Evolutionary conservation across 768 basidiomycete genomes (phyloP), one percentile per base, ranked within the genome.

Genomic region (Lentinula raphanica): DNA sequence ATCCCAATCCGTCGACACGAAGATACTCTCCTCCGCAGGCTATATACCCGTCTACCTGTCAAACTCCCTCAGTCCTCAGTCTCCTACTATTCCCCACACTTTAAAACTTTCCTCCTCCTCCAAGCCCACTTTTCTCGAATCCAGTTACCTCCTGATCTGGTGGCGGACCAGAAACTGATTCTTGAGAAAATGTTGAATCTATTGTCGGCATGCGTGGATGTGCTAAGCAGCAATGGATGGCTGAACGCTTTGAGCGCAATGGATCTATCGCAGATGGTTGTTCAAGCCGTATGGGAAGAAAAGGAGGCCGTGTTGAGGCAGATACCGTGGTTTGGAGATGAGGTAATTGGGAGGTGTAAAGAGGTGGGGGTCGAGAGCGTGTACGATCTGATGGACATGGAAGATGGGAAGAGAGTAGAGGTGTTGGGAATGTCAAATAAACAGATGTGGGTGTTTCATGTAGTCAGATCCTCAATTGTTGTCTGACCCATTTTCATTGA

Each of bases 241-340:
- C 72, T 98, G 65, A 95, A 86, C 66, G 97, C 96, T 0, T 74
- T 98, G 23, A 91, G 94, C 31, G 95, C 95, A 0, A 98, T 98
- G 97, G 96, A 99, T 71, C 73, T 98, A 48, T 92, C 92, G 8
- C 97, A 98, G 71, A 98, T 98, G 96, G 95, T 93, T 71, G 92
- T 98, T 4, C 97, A 98, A 70, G 94, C 90, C 0, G 86, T 96
- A 72, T 98, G 97, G 97, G 96, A 99, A 68, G 88, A 86, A n/a
- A n/a, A n/a, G 9, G 97, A 99, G 71, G 94, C 92, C 36, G 94
- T 95, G 0, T 72, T 98, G 64, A 94, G 91, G 67, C 96, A 99
- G 70, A 88, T 99, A 42, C 97, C 97, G 9, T 94, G 97, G 72
- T 99, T 98, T 72, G 93, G 96, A 63, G 73, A 85, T 5, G 92